These are phyloP conservation scores for Rubus parviflorus DNA, from an alignment of 306 rosid genomes.

Conservation along the genomic window DNA sequence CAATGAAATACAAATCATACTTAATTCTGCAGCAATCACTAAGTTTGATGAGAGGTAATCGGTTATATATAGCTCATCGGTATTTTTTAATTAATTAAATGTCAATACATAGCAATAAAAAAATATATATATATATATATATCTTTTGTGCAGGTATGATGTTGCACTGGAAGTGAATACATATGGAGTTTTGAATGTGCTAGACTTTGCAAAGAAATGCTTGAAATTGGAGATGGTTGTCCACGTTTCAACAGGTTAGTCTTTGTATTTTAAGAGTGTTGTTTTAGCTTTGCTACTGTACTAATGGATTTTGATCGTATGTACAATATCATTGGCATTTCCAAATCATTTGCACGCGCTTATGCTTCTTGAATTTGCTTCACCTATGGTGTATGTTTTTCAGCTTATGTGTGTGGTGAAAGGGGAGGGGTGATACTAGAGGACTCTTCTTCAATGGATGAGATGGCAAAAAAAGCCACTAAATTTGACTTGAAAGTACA, in stretches of 20 bases:
- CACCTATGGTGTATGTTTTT: neutral
- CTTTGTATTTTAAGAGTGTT: too few relatives aligned
- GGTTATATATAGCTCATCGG: too few relatives aligned
- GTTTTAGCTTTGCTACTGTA: too few relatives aligned
- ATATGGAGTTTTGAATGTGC: slow-evolving; percentile 28
- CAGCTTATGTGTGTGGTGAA: slow-evolving; percentile 40
- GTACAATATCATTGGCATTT: too few relatives aligned
- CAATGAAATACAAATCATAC: slow-evolving; percentile 25
- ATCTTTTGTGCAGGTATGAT: slow-evolving; percentile 30
- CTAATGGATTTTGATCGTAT: too few relatives aligned
- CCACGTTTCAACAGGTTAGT: slow-evolving; percentile 49
- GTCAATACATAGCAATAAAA: too few relatives aligned
- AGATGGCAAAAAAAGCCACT: neutral
- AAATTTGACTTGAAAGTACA: slow-evolving; percentile 26
- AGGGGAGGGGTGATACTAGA: slow-evolving; percentile 18
- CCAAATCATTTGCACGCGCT: too few relatives aligned
- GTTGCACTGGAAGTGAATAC: slow-evolving; percentile 31
- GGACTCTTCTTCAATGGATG: slow-evolving; percentile 26
- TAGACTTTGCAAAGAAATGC: slow-evolving; percentile 37
- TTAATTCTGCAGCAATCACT: slow-evolving; percentile 42
- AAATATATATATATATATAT: too few relatives aligned
- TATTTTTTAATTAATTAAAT: too few relatives aligned
- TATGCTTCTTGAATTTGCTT: neutral
- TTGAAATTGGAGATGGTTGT: slow-evolving; percentile 18
- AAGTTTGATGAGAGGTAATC: slow-evolving; percentile 40